Base-by-base conservation (phyloP, 2,329 filamentous ascomycete genomes). In the Zalaria sp. region DNA sequence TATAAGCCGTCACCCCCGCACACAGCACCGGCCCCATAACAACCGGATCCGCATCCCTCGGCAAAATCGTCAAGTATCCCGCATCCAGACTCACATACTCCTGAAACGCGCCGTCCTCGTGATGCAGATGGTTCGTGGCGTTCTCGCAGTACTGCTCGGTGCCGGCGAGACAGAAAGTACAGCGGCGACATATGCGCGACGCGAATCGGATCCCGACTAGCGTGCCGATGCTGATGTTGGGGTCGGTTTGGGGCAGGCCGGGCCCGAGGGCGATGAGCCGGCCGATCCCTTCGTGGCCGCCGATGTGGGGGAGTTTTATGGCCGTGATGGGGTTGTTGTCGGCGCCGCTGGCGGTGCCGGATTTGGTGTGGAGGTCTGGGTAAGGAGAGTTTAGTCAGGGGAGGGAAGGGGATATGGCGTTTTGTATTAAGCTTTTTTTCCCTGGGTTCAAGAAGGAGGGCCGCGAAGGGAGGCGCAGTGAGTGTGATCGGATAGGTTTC, bases 61-160 rank as follows among this genome's bases (percentile, higher is more conserved):
- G 64, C 38, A 68, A 48, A 9, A 65, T 44, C 0, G 64, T 65
- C 48, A 67, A 45, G 41, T 67, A 64, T 34, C 63, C 61, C 29
- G 62, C 62, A 50, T 67, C 63, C n/a, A 67, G 53, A 4, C 56
- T 58, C 42, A 66, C 61, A 44, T 64, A 67, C 51, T 67, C 53
- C 46, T 67, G 64, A 39, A 67, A 68, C 37, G 61, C 61, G 0
- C 65, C 65, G 44, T 67, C 64, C 40, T 67, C 64, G 43, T 67
- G 64, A 46, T 66, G 63, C 36, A 67, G 49, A 51, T 67, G 65
- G 35, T 67, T 67, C 5, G 61, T 67, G 29, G 59, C 56, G 31
- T 60, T 59, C 27, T 54, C 43, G 36, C 65, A 67, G 45, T 65
- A 58, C 52, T 63, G 61, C 43, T 64, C 64, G 34, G 45, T 55